A percentile compares a stretch with the other conserved stretches of the same genome.
Evolutionary conservation across 2,329 filamentous ascomycete species (phyloP).

Genomic region (Colletotrichum musicola): DNA sequence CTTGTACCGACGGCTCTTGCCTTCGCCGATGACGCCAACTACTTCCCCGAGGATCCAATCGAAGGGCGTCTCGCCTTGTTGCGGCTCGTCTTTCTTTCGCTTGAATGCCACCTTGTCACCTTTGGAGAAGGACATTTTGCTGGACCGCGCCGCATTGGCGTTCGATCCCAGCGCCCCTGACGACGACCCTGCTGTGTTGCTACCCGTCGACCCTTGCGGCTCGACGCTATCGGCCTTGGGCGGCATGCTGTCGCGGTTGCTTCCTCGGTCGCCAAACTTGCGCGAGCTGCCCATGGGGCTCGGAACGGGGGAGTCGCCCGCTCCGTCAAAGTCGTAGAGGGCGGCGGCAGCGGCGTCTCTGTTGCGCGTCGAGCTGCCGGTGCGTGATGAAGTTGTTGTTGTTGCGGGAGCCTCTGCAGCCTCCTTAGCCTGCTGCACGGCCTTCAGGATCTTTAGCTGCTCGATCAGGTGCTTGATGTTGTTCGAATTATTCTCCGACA

Average conservation of each 20-base stretch:
- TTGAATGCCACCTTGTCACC: constrained; percentile 77
- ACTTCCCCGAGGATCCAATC: constrained; percentile 86
- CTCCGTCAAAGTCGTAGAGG: constrained; percentile 59
- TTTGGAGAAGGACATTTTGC: constrained; percentile 69
- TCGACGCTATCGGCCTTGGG: constrained; percentile 69
- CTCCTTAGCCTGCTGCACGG: constrained; percentile 59
- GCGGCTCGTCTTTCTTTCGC: constrained; percentile 61
- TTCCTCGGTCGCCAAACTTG: constrained; percentile 50
- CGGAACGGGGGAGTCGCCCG: constrained; percentile 59
- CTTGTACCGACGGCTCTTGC: constrained; percentile 82
- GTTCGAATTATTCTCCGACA: constrained; percentile 53
- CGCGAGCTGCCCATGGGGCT: constrained; percentile 52
- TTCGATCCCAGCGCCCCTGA: constrained; percentile 38
- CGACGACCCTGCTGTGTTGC: constrained; percentile 49
- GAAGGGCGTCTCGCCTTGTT: constrained; percentile 59
- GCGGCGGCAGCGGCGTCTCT: constrained; percentile 47
- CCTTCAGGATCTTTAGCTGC: constrained; percentile 57
- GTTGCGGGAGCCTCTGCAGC: constrained; percentile 47
- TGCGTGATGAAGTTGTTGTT: constrained; percentile 34
- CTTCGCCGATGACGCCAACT: constrained; percentile 79
- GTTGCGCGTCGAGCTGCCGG: constrained; percentile 37
- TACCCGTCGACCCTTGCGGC: constrained; percentile 59
- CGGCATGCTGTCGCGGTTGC: constrained; percentile 66
- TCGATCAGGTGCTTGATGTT: constrained; percentile 55
- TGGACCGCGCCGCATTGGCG: constrained; percentile 36